Percentiles rank a stretch among this genome's conserved stretches.
phyloP scores from a whole-genome alignment of 176 grass and related monocot species.

The Aegilops tauschii region DNA sequence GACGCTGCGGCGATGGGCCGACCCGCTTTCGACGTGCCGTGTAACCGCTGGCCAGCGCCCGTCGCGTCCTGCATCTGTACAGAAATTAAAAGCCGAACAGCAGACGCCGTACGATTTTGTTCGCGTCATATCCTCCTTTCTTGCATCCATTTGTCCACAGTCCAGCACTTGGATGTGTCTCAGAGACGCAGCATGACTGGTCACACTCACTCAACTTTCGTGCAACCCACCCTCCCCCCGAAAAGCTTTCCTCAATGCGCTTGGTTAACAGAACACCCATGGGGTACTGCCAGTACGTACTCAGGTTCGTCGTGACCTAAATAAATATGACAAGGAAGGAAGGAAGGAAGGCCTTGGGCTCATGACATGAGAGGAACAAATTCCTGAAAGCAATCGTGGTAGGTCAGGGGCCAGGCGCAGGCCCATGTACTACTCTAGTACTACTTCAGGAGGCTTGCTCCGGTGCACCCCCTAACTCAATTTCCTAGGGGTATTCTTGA shows the following conservation, averaged over 20 bases:
- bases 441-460: not conserved
- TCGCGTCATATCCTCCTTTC: not conserved
- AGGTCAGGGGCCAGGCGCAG: not conserved
- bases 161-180: not conserved
- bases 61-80: not conserved
- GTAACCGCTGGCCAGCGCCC: not conserved
- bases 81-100: not conserved
- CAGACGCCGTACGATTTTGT: not conserved
- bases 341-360: too few relatives aligned
- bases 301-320: too few relatives aligned
- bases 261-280: too few relatives aligned
- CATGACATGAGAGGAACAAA: not conserved
- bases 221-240: too few relatives aligned
- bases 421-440: not conserved
- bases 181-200: not conserved
- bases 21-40: slow-evolving; percentile 32
- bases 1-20: slow-evolving; percentile 4
- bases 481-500: too few relatives aligned
- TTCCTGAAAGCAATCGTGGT: slow-evolving; percentile 25
- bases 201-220: too few relatives aligned
- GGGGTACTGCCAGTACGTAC: too few relatives aligned
- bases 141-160: not conserved
- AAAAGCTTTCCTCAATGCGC: too few relatives aligned
- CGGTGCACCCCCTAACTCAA: too few relatives aligned
- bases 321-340: too few relatives aligned